Base-by-base conservation (phyloP, 805 yeast genomes). In the Yarrowia sp. region DNA sequence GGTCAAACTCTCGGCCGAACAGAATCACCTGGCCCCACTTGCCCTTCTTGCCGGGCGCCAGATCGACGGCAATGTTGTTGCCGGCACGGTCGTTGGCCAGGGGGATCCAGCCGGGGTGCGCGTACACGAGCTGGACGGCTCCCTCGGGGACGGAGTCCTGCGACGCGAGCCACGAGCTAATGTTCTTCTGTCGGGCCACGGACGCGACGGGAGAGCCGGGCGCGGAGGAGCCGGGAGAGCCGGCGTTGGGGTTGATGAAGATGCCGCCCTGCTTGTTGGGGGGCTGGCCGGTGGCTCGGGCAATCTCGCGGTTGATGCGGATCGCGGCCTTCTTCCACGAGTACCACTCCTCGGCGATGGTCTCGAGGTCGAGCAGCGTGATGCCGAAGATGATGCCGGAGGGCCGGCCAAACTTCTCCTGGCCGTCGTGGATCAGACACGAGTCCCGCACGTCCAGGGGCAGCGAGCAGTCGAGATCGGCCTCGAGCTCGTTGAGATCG, bases 91-190 rank as follows among this genome's bases (percentile, higher is more conserved):
- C 99, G 53, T 93, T 90, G 36, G 89, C 84, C 59, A 93, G 74
- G 3, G 99, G 98, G 63, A 93, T 84, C 99, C 99, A 93, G 68
- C 82, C 83, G 4, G 90, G 84, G 72, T 90, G 90, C n/a, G 97
- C 93, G 73, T 90, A 94, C 6, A 84, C 84, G 8, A 82, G 80
- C 71, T 88, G 88, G 46, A 91, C 78, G 12, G 85, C 76, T 6
- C 85, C 86, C 18, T 88, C 88, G 8, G 99, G 99, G 14, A 90
- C 78, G 0, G 94, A 85, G 63, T 79, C 80, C 74, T 87, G 86
- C 71, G 74, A 72, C 39, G 85, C 73, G 67, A 74, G 62, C 74
- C 74, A 73, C 29, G 33, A 29, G 47, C 29, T 55, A 21, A 55
- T 55, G 61, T 55, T 55, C 47, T 55, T 55, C 27, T 38, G 46